phyloP scores from a whole-genome alignment of 768 basidiomycete genomes.

The Tricholoma bakamatsutake region DNA sequence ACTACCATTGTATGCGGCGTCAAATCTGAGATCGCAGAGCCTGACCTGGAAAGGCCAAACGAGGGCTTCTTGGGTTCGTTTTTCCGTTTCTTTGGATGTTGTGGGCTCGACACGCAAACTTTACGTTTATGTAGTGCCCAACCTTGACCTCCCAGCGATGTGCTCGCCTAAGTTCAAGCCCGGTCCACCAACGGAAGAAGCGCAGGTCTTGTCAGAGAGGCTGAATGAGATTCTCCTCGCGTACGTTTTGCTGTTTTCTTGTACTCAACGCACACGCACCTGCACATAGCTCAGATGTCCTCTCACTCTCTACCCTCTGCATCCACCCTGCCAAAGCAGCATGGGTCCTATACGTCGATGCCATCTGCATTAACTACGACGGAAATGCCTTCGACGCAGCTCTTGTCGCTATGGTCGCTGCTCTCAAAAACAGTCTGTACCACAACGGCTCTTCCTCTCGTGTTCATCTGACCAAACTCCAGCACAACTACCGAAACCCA shows the following conservation, averaged over 20 bases:
- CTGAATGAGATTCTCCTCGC: constrained; percentile 72
- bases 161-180: constrained; percentile 94
- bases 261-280: background rate
- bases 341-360: constrained; percentile 95
- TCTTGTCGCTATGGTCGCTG: constrained; percentile 81
- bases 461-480: background rate
- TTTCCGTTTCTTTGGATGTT: background rate
- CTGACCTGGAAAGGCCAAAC: constrained; percentile 67
- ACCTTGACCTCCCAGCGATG: constrained; percentile 88
- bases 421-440: constrained; percentile 74
- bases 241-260: constrained; percentile 36
- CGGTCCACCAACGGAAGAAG: constrained; percentile 92
- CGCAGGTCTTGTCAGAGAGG: constrained; percentile 83
- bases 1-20: constrained; percentile 97
- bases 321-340: constrained; percentile 77
- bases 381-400: constrained; percentile 93
- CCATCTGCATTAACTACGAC: constrained; percentile 95
- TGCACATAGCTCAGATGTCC: constrained; percentile 48
- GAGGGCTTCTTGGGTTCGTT: constrained; percentile 78
- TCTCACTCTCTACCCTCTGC: constrained; percentile 65
- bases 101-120: background rate
- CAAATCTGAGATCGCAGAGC: constrained; percentile 92
- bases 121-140: constrained; percentile 59
- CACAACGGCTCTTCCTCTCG: background rate
- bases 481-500: constrained; percentile 72